Evolutionary conservation across 2,329 filamentous ascomycete genomes (phyloP).

Genomic region (Myriangium duriaei): DNA sequence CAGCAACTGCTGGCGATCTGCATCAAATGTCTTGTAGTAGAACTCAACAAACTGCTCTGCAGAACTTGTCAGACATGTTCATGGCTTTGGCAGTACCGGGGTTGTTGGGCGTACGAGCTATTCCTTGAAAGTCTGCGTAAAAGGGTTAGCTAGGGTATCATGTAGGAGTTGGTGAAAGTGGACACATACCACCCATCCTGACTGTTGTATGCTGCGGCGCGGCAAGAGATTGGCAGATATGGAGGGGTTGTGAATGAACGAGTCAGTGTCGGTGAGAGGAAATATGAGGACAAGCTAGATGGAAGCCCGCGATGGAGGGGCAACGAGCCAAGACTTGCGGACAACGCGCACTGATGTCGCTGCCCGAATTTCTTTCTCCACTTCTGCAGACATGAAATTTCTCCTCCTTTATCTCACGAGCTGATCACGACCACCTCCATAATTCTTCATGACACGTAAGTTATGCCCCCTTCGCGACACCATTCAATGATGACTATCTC

Average conservation of each 20-base stretch:
- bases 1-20: constrained; percentile 50
- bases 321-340: not conserved
- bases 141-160: not conserved
- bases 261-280: not conserved
- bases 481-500: constrained; percentile 18
- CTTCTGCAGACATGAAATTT: not conserved
- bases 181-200: constrained; percentile 5
- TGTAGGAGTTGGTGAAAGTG: constrained; percentile 1
- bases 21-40: constrained; percentile 85
- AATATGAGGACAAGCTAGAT: not conserved
- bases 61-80: too few relatives aligned
- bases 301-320: not conserved
- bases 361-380: too few relatives aligned
- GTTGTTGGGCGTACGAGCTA: constrained; percentile 30
- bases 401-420: not conserved
- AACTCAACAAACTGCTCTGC: constrained; percentile 76
- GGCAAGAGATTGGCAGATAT: too few relatives aligned
- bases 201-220: too few relatives aligned
- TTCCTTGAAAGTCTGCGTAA: constrained; percentile 25
- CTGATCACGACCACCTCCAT: not conserved
- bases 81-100: too few relatives aligned
- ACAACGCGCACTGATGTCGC: too few relatives aligned
- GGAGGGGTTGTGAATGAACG: too few relatives aligned
- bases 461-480: constrained; percentile 2
- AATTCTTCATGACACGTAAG: constrained; percentile 3